Percentiles rank a stretch among this genome's conserved stretches.
These are phyloP conservation scores for Aspergillus ochraceoroseus DNA, from an alignment of 2,329 filamentous ascomycete genomes.

Conservation along the genomic window DNA sequence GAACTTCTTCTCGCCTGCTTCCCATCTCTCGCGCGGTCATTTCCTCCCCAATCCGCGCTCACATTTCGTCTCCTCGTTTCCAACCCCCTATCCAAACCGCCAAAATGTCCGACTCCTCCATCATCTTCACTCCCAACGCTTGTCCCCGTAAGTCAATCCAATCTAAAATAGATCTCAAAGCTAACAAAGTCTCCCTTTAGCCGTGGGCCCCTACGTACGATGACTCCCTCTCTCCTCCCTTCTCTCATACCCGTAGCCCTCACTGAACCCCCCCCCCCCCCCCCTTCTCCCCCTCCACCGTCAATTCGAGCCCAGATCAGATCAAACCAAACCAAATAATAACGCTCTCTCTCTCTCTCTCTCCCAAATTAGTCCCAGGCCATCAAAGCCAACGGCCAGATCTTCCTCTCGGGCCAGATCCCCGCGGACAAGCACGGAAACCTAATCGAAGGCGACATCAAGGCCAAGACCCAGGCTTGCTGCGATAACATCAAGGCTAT, in stretches of 20 bases:
- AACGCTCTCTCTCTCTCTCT: conserved; percentile 4
- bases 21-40: conserved; percentile 15
- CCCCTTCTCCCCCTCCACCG: conserved; percentile 3
- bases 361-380: conserved; percentile 48
- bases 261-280: neutral
- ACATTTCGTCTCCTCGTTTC: conserved; percentile 13
- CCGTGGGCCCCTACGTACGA: conserved; percentile 44
- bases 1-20: conserved; percentile 23
- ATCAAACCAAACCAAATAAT: conserved; percentile 1
- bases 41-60: conserved; percentile 5
- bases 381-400: conserved; percentile 61
- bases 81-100: conserved; percentile 18
- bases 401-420: conserved; percentile 73
- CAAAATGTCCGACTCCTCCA: conserved; percentile 39
- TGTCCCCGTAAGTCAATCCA: conserved; percentile 41
- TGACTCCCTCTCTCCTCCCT: neutral
- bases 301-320: conserved; percentile 7
- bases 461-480: conserved; percentile 65
- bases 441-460: conserved; percentile 60
- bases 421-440: conserved; percentile 60
- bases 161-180: neutral
- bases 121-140: conserved; percentile 42
- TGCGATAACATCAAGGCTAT: conserved; percentile 80
- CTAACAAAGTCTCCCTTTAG: conserved; percentile 21
- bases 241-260: too few species aligned